These are phyloP conservation scores for Apiospora phragmitis DNA, from an alignment of 2,329 filamentous ascomycete species.

Conservation along the genomic window DNA sequence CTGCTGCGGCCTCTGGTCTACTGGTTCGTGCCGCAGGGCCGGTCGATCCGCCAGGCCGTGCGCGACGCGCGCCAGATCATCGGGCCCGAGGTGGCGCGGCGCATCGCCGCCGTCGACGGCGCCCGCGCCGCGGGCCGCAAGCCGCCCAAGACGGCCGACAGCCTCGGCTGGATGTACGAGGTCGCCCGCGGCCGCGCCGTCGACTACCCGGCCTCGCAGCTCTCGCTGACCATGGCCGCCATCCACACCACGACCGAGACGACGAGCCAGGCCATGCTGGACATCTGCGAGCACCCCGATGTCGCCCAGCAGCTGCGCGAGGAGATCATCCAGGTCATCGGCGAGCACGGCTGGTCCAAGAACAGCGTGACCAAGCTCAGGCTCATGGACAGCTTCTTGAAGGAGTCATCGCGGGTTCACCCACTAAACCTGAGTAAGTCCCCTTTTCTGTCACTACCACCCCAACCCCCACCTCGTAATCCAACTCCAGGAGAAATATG, in stretches of 20 bases:
- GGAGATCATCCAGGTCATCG: conserved; percentile 40
- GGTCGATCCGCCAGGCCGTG: conserved; percentile 37
- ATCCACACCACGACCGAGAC: conserved; percentile 44
- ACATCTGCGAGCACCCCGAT: conserved; percentile 46
- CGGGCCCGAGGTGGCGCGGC: conserved; percentile 30
- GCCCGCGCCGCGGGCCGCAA: conserved; percentile 27
- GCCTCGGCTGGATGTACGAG: conserved; percentile 45
- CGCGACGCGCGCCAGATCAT: conserved; percentile 37
- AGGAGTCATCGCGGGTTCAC: conserved; percentile 36
- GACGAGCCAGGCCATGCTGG: conserved; percentile 38
- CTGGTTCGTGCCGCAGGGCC: conserved; percentile 43
- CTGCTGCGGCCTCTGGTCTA: conserved; percentile 43
- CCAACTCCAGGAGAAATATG: not conserved
- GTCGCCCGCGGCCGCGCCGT: conserved; percentile 30
- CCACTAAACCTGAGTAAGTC: conserved; percentile 30
- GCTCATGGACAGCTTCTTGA: conserved; percentile 43
- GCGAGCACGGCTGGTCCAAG: conserved; percentile 33
- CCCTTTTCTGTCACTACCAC: not conserved
- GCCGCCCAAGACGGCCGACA: conserved; percentile 36
- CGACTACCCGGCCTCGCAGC: conserved; percentile 35
- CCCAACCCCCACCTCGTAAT: not conserved
- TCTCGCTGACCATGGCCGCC: conserved; percentile 38
- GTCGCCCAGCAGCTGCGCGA: conserved; percentile 43
- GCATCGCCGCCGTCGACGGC: conserved; percentile 28
- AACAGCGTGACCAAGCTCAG: conserved; percentile 34